A percentile compares a stretch with the other conserved stretches of the same genome.
phyloP scores from a whole-genome alignment of 2,329 filamentous ascomycete species.

The Penicillium sp. region DNA sequence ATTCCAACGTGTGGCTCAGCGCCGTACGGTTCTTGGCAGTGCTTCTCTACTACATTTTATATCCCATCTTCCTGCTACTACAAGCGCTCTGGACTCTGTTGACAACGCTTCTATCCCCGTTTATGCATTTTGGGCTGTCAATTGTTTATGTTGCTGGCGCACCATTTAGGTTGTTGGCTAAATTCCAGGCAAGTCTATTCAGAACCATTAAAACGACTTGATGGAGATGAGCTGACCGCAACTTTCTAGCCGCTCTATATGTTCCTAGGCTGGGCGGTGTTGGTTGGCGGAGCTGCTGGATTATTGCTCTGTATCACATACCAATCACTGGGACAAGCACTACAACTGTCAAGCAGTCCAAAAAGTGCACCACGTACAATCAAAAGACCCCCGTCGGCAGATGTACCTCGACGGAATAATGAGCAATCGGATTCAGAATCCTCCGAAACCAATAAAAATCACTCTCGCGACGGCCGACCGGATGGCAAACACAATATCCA shows the following conservation, averaged over 20 bases:
- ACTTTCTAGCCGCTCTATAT: constrained; percentile 41
- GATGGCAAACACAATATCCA: background rate
- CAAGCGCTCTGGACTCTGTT: constrained; percentile 29
- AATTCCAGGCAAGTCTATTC: constrained; percentile 43
- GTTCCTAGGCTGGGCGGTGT: constrained; percentile 62
- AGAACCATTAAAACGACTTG: background rate
- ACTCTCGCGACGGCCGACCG: background rate
- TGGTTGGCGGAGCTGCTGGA: constrained; percentile 64
- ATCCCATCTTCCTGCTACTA: constrained; percentile 37
- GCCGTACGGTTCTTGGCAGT: constrained; percentile 26
- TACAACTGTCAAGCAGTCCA: constrained; percentile 2
- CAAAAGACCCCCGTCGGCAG: background rate
- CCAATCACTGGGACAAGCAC: constrained; percentile 49
- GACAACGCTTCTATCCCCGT: constrained; percentile 31
- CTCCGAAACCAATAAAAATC: background rate
- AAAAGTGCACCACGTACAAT: constrained; percentile 28
- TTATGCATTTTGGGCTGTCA: constrained; percentile 46
- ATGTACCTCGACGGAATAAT: background rate
- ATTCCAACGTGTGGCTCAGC: constrained; percentile 27
- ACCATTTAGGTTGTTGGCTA: constrained; percentile 50
- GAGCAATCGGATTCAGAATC: background rate
- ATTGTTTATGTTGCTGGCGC: constrained; percentile 40
- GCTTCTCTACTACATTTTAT: constrained; percentile 32
- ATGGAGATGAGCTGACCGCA: background rate
- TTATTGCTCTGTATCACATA: constrained; percentile 57